Evolutionary conservation across 495 filamentous ascomycete genomes (phyloP).

Genomic region (Annulohypoxylon maeteangense): DNA sequence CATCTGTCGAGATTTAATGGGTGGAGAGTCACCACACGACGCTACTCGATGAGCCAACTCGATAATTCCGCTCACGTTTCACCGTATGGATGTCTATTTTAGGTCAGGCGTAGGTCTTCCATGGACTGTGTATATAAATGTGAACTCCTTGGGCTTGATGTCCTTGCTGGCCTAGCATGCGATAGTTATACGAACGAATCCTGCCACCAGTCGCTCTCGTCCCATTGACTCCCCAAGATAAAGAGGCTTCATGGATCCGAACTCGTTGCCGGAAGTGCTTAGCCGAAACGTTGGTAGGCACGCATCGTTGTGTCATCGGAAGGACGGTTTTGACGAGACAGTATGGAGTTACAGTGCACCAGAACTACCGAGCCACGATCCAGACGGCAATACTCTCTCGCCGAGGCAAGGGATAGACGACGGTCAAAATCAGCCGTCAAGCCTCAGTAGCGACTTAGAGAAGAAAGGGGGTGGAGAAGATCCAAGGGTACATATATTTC

Average conservation of each 20-base stretch:
- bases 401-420: conserved; percentile 23
- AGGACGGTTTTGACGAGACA: conserved; percentile 17
- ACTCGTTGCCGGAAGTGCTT: neutral
- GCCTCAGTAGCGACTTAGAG: conserved; percentile 40
- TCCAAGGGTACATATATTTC: conserved; percentile 41
- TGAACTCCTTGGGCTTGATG: conserved; percentile 24
- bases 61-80: conserved; percentile 12
- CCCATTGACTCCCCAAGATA: neutral
- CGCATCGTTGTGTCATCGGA: conserved; percentile 1
- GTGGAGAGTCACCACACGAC: conserved; percentile 22
- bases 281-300: neutral
- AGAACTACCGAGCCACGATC: conserved; percentile 10
- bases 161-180: conserved; percentile 15
- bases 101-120: conserved; percentile 10
- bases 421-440: conserved; percentile 31
- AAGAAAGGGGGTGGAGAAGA: conserved; percentile 27
- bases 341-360: conserved; percentile 13
- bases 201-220: conserved; percentile 3
- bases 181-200: conserved; percentile 19
- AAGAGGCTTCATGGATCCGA: conserved; percentile 34
- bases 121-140: conserved; percentile 34
- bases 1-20: conserved; percentile 37
- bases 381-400: conserved; percentile 27
- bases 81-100: conserved; percentile 4
- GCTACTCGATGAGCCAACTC: conserved; percentile 13